Base-by-base conservation (phyloP, 495 filamentous ascomycete genomes). In the Penicillium manginii region DNA sequence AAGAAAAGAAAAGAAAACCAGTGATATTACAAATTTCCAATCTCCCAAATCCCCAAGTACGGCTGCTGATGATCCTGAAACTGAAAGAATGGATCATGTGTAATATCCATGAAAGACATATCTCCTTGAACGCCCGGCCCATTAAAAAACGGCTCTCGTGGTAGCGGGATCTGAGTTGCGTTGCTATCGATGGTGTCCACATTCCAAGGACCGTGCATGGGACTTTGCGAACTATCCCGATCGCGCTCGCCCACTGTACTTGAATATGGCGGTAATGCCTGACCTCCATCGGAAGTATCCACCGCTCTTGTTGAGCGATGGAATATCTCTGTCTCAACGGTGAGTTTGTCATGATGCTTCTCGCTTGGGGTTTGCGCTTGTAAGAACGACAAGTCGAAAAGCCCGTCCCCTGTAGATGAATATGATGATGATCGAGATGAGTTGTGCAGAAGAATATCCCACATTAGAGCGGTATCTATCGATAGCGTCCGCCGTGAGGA, bases 401-500 rank as follows among this genome's bases (percentile, higher is more conserved):
- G 61, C 18, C 65, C 61, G 7, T 59, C 63, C 1, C 64, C 61
- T 3, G 65, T 40, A 18, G 61, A 57, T 23, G 45, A 42, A 7
- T 47, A 63, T 9, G 54, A 40, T 9, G 54, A 40, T 1, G 55
- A 54, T 17, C 58, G 59, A 2, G 63, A 55, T 10, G 68, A 69
- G 47, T 61, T 73, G 51, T 75, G 69, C 11, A 72, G 68, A 8
- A 78, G 67, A 22, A 76, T 73, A 21, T 77, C 74, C 76, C 76
- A 78, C 76, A 78, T 78, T n/a, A 78, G 50, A 6, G 73, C 68
- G 4, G 76, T 73, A 39, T 72, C 59, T 21, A 67, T 78, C 6
- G 76, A 72, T 42, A 76, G 64, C 22, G 76, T 77, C 47, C 75
- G 72, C 31, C 72, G 68, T 9, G 76, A 69, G 18, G 63, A 59